Conservation (phyloP, 257 asterid species). For the Cruciata laevipes region DNA sequence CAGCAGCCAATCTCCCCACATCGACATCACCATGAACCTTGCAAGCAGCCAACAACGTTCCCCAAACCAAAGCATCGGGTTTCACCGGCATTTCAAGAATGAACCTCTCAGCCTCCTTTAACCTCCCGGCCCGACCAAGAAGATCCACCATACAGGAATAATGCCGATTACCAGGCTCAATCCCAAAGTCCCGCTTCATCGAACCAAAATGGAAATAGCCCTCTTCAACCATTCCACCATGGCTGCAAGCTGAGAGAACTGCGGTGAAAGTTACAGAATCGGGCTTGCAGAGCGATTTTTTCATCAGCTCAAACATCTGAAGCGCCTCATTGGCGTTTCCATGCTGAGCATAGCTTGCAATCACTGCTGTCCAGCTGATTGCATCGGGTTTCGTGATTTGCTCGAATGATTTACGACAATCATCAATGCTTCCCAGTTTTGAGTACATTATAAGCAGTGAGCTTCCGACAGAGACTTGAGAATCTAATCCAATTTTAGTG, state of each 20-base stretch:
- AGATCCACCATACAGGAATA: slow-evolving; percentile 58
- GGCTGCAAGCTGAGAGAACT: background rate
- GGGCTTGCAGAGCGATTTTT: background rate
- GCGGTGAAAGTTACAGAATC: background rate
- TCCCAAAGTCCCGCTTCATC: background rate
- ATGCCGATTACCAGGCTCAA: background rate
- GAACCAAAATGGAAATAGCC: background rate
- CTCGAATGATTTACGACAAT: background rate
- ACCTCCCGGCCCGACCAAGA: slow-evolving; percentile 16
- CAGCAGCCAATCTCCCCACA: background rate
- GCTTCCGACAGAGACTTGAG: background rate
- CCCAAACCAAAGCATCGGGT: slow-evolving; percentile 1
- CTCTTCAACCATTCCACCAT: background rate
- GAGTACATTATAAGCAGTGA: background rate
- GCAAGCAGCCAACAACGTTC: background rate
- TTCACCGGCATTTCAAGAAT: background rate
- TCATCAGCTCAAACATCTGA: background rate
- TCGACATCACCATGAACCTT: background rate
- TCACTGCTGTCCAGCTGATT: background rate
- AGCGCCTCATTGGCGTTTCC: background rate
- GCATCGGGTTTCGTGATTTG: background rate
- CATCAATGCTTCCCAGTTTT: background rate
- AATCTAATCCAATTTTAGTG: background rate
- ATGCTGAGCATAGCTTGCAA: background rate
- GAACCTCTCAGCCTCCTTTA: background rate